Evolutionary conservation across 805 yeast genomes (phyloP).

Genomic region (Spathaspora boniae): DNA sequence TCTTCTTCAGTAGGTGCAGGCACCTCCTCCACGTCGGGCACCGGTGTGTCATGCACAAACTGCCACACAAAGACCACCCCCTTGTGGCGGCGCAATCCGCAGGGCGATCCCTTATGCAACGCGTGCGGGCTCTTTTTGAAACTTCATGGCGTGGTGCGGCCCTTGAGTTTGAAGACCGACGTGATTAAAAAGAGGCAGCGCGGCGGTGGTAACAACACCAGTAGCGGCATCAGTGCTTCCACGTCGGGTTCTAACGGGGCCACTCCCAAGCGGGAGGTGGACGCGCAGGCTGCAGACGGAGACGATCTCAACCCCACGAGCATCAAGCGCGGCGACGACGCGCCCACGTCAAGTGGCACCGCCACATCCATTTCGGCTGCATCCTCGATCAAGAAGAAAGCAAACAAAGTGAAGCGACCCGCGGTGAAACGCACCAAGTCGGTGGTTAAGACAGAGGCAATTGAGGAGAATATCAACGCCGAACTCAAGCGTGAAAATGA

Average conservation of each 20-base stretch:
- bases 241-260: neutral
- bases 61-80: conserved; percentile 62
- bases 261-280: conserved; percentile 1
- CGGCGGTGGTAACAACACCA: conserved; percentile 2
- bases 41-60: conserved; percentile 39
- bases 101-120: conserved; percentile 58
- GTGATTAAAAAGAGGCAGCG: conserved; percentile 49
- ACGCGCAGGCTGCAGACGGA: conserved; percentile 6
- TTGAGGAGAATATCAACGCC: neutral
- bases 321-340: neutral
- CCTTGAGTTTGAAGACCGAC: conserved; percentile 54
- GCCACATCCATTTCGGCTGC: neutral
- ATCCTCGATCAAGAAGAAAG: neutral
- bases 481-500: neutral
- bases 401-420: conserved; percentile 1
- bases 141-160: conserved; percentile 60
- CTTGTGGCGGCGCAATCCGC: conserved; percentile 58
- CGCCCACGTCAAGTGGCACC: neutral
- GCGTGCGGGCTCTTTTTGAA: conserved; percentile 63
- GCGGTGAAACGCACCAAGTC: conserved; percentile 3
- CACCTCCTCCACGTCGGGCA: conserved; percentile 6
- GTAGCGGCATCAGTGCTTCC: neutral
- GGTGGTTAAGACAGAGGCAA: neutral
- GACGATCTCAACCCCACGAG: conserved; percentile 6
- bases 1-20: neutral